A percentile compares a stretch with the other conserved stretches of the same genome.
phyloP scores from a whole-genome alignment of 352 stramenopile species.

The Globisporangium okanoganense region DNA sequence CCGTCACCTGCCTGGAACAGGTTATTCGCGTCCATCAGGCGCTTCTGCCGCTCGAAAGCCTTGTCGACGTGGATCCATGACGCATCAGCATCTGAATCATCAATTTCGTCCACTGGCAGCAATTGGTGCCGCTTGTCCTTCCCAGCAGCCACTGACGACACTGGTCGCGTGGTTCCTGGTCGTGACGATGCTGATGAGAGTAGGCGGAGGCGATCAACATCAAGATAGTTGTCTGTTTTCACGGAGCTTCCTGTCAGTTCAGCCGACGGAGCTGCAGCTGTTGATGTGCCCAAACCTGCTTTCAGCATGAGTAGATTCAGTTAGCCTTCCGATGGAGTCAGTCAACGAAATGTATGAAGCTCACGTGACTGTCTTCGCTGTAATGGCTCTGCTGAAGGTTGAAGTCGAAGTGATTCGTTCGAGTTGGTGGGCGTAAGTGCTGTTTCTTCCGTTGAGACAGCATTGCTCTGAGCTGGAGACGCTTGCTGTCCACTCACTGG shows the following conservation, averaged over 20 bases:
- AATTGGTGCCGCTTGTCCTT: conserved; percentile 22
- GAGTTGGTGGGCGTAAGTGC: conserved; percentile 2
- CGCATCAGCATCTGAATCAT: conserved; percentile 3
- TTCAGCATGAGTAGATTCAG: background rate
- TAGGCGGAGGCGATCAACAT: conserved; percentile 29
- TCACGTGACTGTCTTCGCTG: conserved; percentile 5
- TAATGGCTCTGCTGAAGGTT: background rate
- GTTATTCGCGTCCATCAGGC: conserved; percentile 14
- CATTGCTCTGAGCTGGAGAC: background rate
- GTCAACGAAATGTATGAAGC: too few relatives aligned
- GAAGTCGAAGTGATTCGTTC: background rate
- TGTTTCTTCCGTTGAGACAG: background rate
- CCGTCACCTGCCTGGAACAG: conserved; percentile 62
- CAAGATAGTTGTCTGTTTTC: conserved; percentile 19
- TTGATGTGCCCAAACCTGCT: background rate
- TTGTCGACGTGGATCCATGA: conserved; percentile 46
- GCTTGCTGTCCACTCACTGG: background rate
- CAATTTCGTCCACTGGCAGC: conserved; percentile 20
- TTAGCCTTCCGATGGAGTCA: too few relatives aligned
- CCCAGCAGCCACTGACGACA: conserved; percentile 15
- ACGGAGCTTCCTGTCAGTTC: conserved; percentile 6
- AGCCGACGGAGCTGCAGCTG: background rate
- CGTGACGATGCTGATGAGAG: conserved; percentile 28
- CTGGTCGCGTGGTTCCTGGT: conserved; percentile 24
- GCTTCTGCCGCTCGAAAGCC: conserved; percentile 20